These are phyloP conservation scores for Wickerhamomyces canadensis DNA, from an alignment of 805 yeast genomes.

Conservation along the genomic window DNA sequence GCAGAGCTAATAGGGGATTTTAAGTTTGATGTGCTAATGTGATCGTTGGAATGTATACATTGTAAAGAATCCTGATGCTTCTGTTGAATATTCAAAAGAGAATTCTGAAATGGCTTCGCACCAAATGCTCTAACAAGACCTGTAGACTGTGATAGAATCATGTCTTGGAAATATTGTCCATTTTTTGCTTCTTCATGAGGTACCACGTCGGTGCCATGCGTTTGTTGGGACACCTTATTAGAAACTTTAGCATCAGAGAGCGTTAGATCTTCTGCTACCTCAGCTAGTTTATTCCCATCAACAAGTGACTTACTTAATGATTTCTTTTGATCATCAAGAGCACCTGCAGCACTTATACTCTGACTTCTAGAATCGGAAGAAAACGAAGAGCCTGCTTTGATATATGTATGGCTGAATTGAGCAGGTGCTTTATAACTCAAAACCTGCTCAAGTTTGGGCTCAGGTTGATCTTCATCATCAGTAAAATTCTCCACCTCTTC, in stretches of 20 bases:
- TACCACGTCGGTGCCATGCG: background rate
- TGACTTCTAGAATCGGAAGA: conserved; percentile 2
- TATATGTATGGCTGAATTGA: conserved; percentile 18
- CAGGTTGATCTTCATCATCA: conserved; percentile 12
- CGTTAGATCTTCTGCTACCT: background rate
- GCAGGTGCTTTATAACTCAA: conserved; percentile 20
- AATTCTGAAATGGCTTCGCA: conserved; percentile 25
- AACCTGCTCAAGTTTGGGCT: conserved; percentile 2
- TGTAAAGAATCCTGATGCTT: conserved; percentile 9
- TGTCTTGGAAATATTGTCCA: conserved; percentile 32
- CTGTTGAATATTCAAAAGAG: conserved; percentile 14
- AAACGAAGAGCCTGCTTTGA: conserved; percentile 8
- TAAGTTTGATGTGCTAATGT: conserved; percentile 12
- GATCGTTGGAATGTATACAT: conserved; percentile 26
- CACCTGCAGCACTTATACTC: background rate
- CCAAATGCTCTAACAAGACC: conserved; percentile 41
- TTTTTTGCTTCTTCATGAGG: conserved; percentile 18
- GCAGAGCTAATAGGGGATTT: conserved; percentile 11
- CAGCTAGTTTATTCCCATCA: conserved; percentile 7
- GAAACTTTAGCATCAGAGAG: no score
- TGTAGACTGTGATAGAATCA: conserved; percentile 48
- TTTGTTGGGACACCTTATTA: no score
- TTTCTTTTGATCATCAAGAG: background rate
- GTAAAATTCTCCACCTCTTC: conserved; percentile 24
- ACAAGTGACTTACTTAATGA: conserved; percentile 9